Evolutionary conservation across 805 yeast genomes (phyloP).

Genomic region (Saccharomycopsis sp.): DNA sequence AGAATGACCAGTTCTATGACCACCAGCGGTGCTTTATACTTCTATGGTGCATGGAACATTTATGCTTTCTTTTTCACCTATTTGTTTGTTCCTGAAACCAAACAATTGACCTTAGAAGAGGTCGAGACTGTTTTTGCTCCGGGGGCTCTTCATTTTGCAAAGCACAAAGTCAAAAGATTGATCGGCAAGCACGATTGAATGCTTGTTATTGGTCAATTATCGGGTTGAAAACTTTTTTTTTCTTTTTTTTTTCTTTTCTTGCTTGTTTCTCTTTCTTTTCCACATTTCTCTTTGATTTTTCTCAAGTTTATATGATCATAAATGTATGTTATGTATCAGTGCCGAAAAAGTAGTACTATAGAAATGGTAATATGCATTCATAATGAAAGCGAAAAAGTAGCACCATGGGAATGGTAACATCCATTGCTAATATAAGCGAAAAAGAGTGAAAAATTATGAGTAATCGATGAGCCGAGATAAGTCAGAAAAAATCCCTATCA

Average conservation of each 20-base stretch:
- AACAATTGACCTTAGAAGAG: constrained; percentile 67
- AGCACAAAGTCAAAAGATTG: constrained; percentile 9
- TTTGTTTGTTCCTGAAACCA: constrained; percentile 52
- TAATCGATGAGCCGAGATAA: constrained; percentile 1
- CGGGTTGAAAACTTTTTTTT: neutral
- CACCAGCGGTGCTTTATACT: constrained; percentile 44
- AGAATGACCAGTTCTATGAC: constrained; percentile 38
- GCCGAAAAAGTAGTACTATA: no score
- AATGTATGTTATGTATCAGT: no score
- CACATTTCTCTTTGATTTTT: no score
- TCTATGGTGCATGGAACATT: constrained; percentile 47
- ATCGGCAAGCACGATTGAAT: neutral
- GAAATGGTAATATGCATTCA: no score
- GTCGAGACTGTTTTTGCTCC: constrained; percentile 59
- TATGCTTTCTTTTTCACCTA: constrained; percentile 42
- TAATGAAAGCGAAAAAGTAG: no score
- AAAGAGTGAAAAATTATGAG: neutral
- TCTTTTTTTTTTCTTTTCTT: neutral
- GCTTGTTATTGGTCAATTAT: no score
- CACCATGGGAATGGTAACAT: no score
- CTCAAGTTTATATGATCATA: no score
- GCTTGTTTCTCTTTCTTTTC: no score
- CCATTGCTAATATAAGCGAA: neutral
- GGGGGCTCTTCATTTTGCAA: constrained; percentile 22
- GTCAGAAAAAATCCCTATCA: neutral